Base-by-base conservation (phyloP, 495 filamentous ascomycete genomes). In the Clavariopsis aquatica region DNA sequence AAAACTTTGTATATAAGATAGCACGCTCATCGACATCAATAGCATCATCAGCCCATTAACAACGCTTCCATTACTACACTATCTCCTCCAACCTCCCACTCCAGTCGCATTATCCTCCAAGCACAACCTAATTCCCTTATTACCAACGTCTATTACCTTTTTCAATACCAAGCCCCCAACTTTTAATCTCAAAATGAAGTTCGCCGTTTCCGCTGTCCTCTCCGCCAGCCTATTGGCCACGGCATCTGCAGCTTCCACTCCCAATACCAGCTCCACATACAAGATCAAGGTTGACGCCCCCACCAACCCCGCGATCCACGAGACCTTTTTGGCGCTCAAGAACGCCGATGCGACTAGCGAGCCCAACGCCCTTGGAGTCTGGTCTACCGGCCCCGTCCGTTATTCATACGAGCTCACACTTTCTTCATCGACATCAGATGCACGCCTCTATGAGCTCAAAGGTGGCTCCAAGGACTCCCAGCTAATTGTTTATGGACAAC, bases 301-400 rank as follows among this genome's bases (percentile, higher is more conserved):
- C 10, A 41, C 9, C 7, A 38, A 56, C 10, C 29, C 53, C 17
- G 2, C 5, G 2, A 53, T 53, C 19, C 17, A 8, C 4, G 29
- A n/a, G 2, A 5, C 17, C 23, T 38, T 56, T 22, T 17, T 56
- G 5, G 19, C 53, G 1, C 17, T 43, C 31, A 56, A 56, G 34
- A n/a, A 41, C 13, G 13, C 7, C 6, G 53, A 5, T 17, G 53
- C 6, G 2, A 22, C 53, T 2, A 45, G 7, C 53, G 17, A 20
- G 6, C 28, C 28, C 53, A 56, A 56, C 31, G 26, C 53, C 20
- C 28, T 56, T 2, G 53, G 53, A 12, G n/a, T 56, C 31, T 56
- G 53, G 53, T 19, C n/a, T 34, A 41, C 53, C 23, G 53, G 53
- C 20, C n/a, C 5, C 1, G 6, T 34, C 19, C 53, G 53, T 19